Base-by-base conservation (phyloP, 805 yeast genomes). In the Lipomyces yamadae region DNA sequence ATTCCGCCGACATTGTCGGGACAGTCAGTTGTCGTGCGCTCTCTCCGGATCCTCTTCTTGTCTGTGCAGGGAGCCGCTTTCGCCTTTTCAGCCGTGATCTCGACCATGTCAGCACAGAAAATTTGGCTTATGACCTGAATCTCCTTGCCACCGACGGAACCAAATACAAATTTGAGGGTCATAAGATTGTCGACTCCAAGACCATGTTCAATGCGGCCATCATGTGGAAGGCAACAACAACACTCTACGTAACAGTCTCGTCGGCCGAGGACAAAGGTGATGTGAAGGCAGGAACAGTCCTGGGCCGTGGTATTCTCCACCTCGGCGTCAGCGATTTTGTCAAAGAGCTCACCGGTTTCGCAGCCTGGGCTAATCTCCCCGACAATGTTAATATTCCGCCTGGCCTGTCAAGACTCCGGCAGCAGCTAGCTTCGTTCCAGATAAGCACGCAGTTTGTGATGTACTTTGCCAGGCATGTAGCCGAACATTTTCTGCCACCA, bases 301-400 rank as follows among this genome's bases (percentile, higher is more conserved):
- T 42, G 18, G 48, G 48, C 8, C 48, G 48, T 15, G 48, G 48
- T 42, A 42, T 42, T 42, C 48, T 42, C n/a, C 48, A 42, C 48
- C 48, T 42, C n/a, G 48, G 48, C 10, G 48, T n/a, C 24, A 42
- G 48, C 48, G 48, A 42, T n/a, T 42, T 42, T n/a, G 18, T 42
- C 48, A 42, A n/a, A 42, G 48, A 42, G 48, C 48, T 42, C 48
- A 42, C 48, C 18, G 48, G 48, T 42, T 42, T 42, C 48, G 48
- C 48, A 7, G 48, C 48, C 48, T 42, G 48, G 48, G 48, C 48
- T 42, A 42, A 42, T 13, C 24, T 42, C 24, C 48, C 48, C 48
- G 48, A 42, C 7, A 42, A 42, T n/a, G n/a, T n/a, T n/a, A 42
- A 42, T 24, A 5, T 42, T 42, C 10, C n/a, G 24, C 48, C 48